Conservation (phyloP, 208 protist genomes). For the Crithidia expoeki region DNA sequence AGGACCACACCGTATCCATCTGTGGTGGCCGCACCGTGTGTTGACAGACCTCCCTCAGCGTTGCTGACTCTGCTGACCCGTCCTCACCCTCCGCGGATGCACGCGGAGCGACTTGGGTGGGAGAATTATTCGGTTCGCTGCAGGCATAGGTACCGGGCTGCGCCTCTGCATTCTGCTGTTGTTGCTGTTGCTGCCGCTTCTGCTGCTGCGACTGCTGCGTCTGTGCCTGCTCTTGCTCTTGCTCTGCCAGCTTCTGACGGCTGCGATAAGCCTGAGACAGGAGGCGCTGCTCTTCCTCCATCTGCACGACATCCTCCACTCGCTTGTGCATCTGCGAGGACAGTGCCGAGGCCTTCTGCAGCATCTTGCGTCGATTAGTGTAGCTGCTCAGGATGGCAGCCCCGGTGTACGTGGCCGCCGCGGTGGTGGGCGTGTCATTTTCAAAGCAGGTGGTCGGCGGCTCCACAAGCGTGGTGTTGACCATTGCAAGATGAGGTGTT, state of each 20-base stretch:
- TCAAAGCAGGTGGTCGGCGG: neutral
- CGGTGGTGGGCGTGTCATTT: neutral
- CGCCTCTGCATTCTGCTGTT: neutral
- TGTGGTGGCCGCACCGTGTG: neutral
- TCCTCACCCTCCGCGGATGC: neutral
- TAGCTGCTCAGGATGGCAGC: constrained; percentile 39
- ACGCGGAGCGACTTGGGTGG: neutral
- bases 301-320: constrained; percentile 44
- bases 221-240: constrained; percentile 6
- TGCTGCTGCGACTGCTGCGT: constrained; percentile 1
- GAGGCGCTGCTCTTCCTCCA: constrained; percentile 40
- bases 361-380: constrained; percentile 28
- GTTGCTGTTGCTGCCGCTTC: neutral
- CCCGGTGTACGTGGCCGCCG: constrained; percentile 15
- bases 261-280: constrained; percentile 32
- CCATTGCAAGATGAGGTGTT: neutral
- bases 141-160: too few relatives aligned
- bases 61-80: neutral
- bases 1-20: constrained; percentile 15
- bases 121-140: neutral
- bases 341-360: constrained; percentile 38
- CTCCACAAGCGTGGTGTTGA: neutral
- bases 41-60: neutral
- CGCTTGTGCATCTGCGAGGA: constrained; percentile 41
- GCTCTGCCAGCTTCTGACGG: constrained; percentile 20